Conservation (phyloP, 768 basidiomycete species). For the Terana coerulea region DNA sequence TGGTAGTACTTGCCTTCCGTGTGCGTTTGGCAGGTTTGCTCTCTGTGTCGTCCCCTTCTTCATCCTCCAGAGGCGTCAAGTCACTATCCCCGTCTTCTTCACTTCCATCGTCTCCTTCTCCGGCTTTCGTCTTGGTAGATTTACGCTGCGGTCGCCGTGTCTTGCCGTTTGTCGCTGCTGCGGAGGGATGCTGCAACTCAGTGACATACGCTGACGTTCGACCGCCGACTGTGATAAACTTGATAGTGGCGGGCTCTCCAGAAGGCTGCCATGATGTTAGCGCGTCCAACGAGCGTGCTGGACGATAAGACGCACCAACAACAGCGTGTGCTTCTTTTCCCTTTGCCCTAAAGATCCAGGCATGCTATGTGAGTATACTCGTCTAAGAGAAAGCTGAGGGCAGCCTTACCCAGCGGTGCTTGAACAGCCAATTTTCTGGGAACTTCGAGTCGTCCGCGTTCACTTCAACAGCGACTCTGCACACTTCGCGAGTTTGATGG, state of each 20-base stretch:
- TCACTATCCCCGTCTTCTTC: conserved; percentile 19
- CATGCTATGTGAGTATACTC: neutral
- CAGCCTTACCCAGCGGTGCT: conserved; percentile 59
- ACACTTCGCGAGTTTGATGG: conserved; percentile 50
- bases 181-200: conserved; percentile 48
- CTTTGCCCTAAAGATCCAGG: conserved; percentile 51
- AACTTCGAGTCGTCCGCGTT: conserved; percentile 69
- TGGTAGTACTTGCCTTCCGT: too few species aligned
- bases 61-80: conserved; percentile 21
- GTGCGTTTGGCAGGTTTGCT: too few species aligned
- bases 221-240: conserved; percentile 73
- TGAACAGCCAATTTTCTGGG: conserved; percentile 65
- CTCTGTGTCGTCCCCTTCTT: conserved; percentile 11
- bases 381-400: neutral
- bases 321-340: conserved; percentile 45
- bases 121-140: neutral
- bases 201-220: conserved; percentile 70
- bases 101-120: neutral
- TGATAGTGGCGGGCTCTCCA: conserved; percentile 67
- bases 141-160: neutral
- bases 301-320: conserved; percentile 35
- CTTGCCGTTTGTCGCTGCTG: neutral
- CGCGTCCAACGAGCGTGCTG: neutral
- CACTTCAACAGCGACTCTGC: conserved; percentile 56
- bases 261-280: conserved; percentile 44